Percentiles rank a stretch among this genome's conserved stretches.
Evolutionary conservation across 768 basidiomycete genomes (phyloP).

Genomic region (Dioszegia aurantiaca): DNA sequence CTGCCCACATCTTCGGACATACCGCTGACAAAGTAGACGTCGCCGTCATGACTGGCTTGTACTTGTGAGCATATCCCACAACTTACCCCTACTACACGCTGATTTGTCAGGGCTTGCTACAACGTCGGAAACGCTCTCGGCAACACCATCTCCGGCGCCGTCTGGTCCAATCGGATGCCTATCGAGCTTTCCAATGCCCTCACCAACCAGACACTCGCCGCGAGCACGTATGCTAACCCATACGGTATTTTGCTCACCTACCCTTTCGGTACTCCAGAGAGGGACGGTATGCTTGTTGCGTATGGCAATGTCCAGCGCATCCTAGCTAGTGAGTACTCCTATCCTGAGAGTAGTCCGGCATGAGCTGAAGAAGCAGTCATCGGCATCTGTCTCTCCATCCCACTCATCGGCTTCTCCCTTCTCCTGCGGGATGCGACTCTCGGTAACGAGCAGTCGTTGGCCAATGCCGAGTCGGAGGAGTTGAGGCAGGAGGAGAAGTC

Average conservation of each 20-base stretch:
- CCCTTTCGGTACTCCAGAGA: slow-evolving; percentile 32
- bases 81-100: no score
- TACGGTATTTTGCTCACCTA: slow-evolving; percentile 30
- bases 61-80: slow-evolving; percentile 8
- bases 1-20: neutral
- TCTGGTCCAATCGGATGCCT: slow-evolving; percentile 48
- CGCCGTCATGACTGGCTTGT: slow-evolving; percentile 31
- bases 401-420: slow-evolving; percentile 25
- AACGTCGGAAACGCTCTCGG: slow-evolving; percentile 40
- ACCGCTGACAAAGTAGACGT: slow-evolving; percentile 15
- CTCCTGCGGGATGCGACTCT: slow-evolving; percentile 35
- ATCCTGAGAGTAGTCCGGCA: neutral
- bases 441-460: slow-evolving; percentile 31
- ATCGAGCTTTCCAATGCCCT: slow-evolving; percentile 20
- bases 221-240: slow-evolving; percentile 37
- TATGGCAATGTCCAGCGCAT: slow-evolving; percentile 40
- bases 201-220: slow-evolving; percentile 36
- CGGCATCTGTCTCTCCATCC: slow-evolving; percentile 32
- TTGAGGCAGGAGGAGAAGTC: slow-evolving; percentile 10
- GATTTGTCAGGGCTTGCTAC: slow-evolving; percentile 26
- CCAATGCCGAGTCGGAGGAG: slow-evolving; percentile 33
- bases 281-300: slow-evolving; percentile 33
- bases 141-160: slow-evolving; percentile 44
- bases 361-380: slow-evolving; percentile 16
- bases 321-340: slow-evolving; percentile 27